Conservation (phyloP, 768 basidiomycete genomes). For the Tremella yokohamensis region DNA sequence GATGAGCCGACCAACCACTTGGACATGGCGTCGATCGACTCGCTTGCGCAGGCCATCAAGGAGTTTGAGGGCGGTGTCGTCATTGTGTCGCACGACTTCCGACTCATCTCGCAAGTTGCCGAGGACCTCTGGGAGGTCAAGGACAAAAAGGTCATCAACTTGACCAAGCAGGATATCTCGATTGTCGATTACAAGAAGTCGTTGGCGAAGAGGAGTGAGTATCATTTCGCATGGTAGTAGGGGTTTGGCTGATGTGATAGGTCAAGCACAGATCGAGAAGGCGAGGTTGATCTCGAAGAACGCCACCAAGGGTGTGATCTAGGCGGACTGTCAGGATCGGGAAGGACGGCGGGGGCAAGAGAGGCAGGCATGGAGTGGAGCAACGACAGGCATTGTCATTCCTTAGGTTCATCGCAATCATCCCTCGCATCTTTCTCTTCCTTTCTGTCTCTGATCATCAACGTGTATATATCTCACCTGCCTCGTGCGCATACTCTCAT, state of each 20-base stretch:
- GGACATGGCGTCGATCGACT: slow-evolving; percentile 79
- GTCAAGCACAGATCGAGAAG: slow-evolving; percentile 82
- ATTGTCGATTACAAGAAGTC: slow-evolving; percentile 88
- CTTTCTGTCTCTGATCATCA: too few relatives aligned
- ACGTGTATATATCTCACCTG: too few relatives aligned
- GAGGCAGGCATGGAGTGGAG: too few relatives aligned
- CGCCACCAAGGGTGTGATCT: slow-evolving; percentile 52
- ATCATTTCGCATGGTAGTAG: slow-evolving; percentile 8
- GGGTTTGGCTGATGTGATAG: slow-evolving; percentile 51
- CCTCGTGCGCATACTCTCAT: too few relatives aligned
- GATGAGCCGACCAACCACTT: slow-evolving; percentile 51
- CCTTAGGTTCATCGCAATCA: too few relatives aligned
- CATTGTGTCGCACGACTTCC: slow-evolving; percentile 99
- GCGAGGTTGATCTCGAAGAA: slow-evolving; percentile 89
- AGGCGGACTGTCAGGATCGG: slow-evolving; percentile 5
- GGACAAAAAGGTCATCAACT: slow-evolving; percentile 83
- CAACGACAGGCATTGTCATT: too few relatives aligned
- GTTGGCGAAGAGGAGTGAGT: slow-evolving; percentile 71
- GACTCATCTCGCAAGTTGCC: slow-evolving; percentile 97
- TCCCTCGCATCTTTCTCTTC: too few relatives aligned
- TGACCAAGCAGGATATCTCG: slow-evolving; percentile 83
- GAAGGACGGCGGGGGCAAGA: too few relatives aligned
- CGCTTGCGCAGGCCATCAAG: slow-evolving; percentile 90
- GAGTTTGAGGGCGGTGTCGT: slow-evolving; percentile 97
- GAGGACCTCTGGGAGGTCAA: slow-evolving; percentile 99